These are phyloP conservation scores for Mycena kentingensis DNA, from an alignment of 768 basidiomycete genomes.

Conservation along the genomic window DNA sequence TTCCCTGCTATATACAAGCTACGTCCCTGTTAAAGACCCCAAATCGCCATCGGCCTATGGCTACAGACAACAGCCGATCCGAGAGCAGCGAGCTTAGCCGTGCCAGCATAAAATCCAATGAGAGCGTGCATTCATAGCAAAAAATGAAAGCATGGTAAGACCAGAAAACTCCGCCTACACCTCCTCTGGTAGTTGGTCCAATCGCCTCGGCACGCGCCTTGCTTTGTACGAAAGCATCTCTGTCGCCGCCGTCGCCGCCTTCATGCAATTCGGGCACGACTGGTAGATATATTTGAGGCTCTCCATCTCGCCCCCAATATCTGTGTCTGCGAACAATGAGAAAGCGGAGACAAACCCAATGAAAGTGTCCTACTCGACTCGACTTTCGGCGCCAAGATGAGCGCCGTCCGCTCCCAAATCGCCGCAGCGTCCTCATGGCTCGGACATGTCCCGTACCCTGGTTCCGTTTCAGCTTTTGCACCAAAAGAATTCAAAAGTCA, in stretches of 20 bases:
- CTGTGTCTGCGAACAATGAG: slow-evolving; percentile 46
- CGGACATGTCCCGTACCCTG: slow-evolving; percentile 63
- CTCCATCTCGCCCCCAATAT: slow-evolving; percentile 70
- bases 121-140: too few species aligned
- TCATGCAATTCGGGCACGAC: slow-evolving; percentile 55
- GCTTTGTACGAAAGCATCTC: slow-evolving; percentile 78
- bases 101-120: too few species aligned
- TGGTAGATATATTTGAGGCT: slow-evolving; percentile 46
- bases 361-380: slow-evolving; percentile 49
- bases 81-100: too few species aligned
- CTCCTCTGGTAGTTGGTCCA: slow-evolving; percentile 46
- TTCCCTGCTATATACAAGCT: too few species aligned
- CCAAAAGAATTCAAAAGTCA: slow-evolving; percentile 6
- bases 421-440: slow-evolving; percentile 47
- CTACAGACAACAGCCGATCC: too few species aligned
- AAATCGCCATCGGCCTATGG: too few species aligned
- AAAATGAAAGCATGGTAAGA: too few species aligned
- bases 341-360: slow-evolving; percentile 11
- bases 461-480: too few species aligned
- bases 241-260: slow-evolving; percentile 63
- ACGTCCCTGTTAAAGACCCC: too few species aligned
- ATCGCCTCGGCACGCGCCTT: slow-evolving; percentile 50
- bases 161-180: too few species aligned
- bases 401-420: slow-evolving; percentile 56
- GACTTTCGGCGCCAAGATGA: slow-evolving; percentile 45